Evolutionary conservation across 2,329 filamentous ascomycete species (phyloP).

Genomic region (Simplicillium aogashimaense): DNA sequence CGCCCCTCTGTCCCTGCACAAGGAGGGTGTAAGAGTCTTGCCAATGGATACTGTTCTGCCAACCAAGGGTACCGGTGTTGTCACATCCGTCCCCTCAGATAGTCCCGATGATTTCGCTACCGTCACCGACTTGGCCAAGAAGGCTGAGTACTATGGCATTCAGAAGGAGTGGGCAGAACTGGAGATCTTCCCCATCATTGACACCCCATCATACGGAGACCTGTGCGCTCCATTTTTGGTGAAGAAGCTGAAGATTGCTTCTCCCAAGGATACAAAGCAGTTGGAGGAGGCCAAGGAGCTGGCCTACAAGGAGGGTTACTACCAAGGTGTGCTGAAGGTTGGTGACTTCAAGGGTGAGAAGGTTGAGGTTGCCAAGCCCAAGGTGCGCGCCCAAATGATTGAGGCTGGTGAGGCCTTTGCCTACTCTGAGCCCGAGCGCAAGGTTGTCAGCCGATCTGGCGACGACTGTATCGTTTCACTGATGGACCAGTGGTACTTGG

Average conservation of each 20-base stretch:
- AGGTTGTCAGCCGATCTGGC: conserved; percentile 78
- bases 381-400: conserved; percentile 70
- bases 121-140: conserved; percentile 79
- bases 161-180: conserved; percentile 93
- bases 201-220: conserved; percentile 80
- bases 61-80: conserved; percentile 92
- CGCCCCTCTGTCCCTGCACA: conserved; percentile 81
- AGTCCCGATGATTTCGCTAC: conserved; percentile 91
- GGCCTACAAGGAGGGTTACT: conserved; percentile 95
- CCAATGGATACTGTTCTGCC: conserved; percentile 93
- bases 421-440: conserved; percentile 87
- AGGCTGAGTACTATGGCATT: conserved; percentile 92
- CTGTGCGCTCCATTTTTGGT: conserved; percentile 75
- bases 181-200: conserved; percentile 80
- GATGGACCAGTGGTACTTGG: conserved; percentile 96
- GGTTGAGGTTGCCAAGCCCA: conserved; percentile 78
- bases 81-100: conserved; percentile 92
- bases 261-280: conserved; percentile 84
- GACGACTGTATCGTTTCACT: conserved; percentile 91
- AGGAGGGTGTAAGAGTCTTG: conserved; percentile 73
- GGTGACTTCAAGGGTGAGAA: conserved; percentile 82
- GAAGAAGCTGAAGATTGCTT: conserved; percentile 91
- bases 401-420: conserved; percentile 72
- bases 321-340: conserved; percentile 82
- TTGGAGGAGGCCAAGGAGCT: conserved; percentile 90